A percentile compares a stretch with the other conserved stretches of the same genome.
Conservation (phyloP, 192 early-diverging fungal genomes). For the Coemansia sp. region DNA sequence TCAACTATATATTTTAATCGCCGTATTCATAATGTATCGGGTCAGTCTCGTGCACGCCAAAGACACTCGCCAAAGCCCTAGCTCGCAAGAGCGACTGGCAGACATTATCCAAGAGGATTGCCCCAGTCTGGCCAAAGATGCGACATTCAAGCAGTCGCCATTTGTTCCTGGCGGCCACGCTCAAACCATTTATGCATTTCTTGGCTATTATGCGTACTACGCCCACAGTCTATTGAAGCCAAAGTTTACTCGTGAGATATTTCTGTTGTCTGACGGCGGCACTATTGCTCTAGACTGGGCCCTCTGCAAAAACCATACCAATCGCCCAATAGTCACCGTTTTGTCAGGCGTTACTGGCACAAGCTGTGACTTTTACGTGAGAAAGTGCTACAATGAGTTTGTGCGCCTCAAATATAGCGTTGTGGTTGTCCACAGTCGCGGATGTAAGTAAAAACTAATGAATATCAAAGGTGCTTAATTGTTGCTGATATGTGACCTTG, state of each 20-base stretch:
- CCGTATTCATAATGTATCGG: conserved; percentile 19
- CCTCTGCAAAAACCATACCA: conserved; percentile 54
- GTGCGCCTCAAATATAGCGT: conserved; percentile 65
- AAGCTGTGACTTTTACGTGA: conserved; percentile 87
- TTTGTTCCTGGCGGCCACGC: conserved; percentile 76
- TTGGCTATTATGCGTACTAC: conserved; percentile 53
- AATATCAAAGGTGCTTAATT: background rate
- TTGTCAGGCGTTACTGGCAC: conserved; percentile 92
- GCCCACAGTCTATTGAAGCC: conserved; percentile 37
- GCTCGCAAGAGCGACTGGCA: conserved; percentile 21
- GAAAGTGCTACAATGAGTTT: conserved; percentile 66
- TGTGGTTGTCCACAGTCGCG: conserved; percentile 86
- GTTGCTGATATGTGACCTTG: background rate
- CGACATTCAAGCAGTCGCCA: conserved; percentile 65
- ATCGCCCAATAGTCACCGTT: conserved; percentile 75
- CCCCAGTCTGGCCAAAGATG: conserved; percentile 55
- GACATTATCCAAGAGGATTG: conserved; percentile 48
- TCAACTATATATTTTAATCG: background rate
- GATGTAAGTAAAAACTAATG: conserved; percentile 58
- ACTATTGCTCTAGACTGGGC: conserved; percentile 85
- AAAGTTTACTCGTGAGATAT: conserved; percentile 54
- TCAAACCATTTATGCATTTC: conserved; percentile 64
- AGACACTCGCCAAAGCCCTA: conserved; percentile 8
- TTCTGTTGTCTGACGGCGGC: conserved; percentile 83
- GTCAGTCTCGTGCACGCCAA: conserved; percentile 38